A percentile compares a stretch with the other conserved stretches of the same genome.
These are phyloP conservation scores for Rhodamnia rubescens DNA, from an alignment of 345 rosid species.

Conservation along the genomic window DNA sequence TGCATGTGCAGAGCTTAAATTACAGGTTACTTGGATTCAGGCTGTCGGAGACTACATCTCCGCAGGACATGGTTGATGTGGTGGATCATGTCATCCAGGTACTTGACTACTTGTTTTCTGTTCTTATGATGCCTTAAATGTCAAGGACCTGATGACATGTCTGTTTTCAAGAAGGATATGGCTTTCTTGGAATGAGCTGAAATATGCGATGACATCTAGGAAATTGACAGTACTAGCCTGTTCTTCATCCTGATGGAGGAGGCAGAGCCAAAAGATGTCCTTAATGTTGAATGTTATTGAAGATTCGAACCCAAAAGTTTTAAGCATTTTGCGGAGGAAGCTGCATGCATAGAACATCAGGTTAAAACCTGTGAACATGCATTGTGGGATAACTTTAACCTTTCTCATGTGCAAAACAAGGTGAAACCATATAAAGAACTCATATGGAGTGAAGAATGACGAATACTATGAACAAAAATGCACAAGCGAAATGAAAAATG, in stretches of 20 bases:
- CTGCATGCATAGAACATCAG: neutral
- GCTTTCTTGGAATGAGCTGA: neutral
- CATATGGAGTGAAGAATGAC: neutral
- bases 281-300: neutral
- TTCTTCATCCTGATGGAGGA: neutral
- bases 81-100: conserved; percentile 62
- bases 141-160: neutral
- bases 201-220: neutral
- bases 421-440: neutral
- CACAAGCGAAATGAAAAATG: neutral
- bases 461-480: neutral
- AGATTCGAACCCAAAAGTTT: neutral
- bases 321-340: neutral
- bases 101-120: neutral
- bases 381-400: neutral
- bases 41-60: conserved; percentile 44
- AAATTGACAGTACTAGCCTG: neutral
- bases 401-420: neutral
- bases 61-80: conserved; percentile 20
- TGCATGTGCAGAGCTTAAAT: conserved; percentile 48
- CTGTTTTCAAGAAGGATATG: neutral
- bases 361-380: neutral
- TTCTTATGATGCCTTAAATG: neutral
- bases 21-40: conserved; percentile 81
- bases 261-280: neutral